These are phyloP conservation scores for Tulasnella sp. DNA, from an alignment of 768 basidiomycete species.

Conservation along the genomic window DNA sequence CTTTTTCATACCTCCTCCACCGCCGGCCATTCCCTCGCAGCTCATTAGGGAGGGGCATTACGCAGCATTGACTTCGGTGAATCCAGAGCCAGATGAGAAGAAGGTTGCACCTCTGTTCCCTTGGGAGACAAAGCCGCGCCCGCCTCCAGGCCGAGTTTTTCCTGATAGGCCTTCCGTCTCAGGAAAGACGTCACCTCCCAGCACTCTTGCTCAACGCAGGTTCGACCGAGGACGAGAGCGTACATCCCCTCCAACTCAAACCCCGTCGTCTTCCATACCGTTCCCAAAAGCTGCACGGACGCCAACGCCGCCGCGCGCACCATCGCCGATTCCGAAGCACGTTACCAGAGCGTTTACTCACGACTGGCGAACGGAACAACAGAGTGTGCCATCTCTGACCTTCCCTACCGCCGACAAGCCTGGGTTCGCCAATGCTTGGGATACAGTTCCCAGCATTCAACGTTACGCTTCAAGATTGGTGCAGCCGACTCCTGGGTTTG, in stretches of 20 bases:
- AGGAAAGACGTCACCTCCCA: constrained; percentile 50
- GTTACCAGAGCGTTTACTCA: background rate
- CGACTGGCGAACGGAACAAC: constrained; percentile 24
- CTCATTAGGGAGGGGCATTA: constrained; percentile 76
- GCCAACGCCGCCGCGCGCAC: background rate
- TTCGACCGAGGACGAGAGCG: background rate
- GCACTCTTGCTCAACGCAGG: constrained; percentile 36
- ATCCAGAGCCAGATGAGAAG: constrained; percentile 64
- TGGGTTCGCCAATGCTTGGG: constrained; percentile 83
- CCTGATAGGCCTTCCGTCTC: constrained; percentile 47
- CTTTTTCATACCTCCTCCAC: constrained; percentile 65
- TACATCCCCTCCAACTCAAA: constrained; percentile 38
- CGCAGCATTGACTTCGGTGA: constrained; percentile 52
- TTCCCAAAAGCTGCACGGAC: constrained; percentile 3
- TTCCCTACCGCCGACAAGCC: constrained; percentile 45
- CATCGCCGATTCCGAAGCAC: constrained; percentile 9
- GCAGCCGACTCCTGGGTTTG: constrained; percentile 38
- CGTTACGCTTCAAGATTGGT: constrained; percentile 65
- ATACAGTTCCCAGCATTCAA: constrained; percentile 76
- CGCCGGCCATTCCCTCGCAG: constrained; percentile 65
- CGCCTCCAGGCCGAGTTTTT: constrained; percentile 70
- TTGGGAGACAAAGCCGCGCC: constrained; percentile 85
- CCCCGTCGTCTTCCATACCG: background rate
- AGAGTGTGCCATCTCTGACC: constrained; percentile 20
- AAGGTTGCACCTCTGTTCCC: constrained; percentile 86